These are phyloP conservation scores for Podila horticola DNA, from an alignment of 192 early-diverging fungal species.

Conservation along the genomic window DNA sequence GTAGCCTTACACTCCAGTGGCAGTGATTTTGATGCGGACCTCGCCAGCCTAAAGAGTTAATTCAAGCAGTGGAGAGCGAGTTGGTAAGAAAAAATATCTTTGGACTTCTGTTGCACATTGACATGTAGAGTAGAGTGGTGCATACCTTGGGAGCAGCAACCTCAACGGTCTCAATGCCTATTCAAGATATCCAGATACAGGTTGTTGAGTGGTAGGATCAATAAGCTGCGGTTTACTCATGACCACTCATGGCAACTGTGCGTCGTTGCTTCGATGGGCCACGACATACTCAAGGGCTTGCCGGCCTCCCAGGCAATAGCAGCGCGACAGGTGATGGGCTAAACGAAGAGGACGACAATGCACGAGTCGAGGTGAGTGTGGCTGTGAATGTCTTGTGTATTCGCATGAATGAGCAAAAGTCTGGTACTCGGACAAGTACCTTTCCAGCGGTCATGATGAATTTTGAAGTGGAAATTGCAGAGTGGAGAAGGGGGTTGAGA, in stretches of 20 bases:
- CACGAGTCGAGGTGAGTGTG: not conserved
- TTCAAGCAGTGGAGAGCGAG: not conserved
- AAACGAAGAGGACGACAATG: not conserved
- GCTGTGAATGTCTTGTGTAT: not conserved
- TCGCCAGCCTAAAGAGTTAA: conserved; percentile 69
- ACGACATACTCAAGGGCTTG: conserved; percentile 87
- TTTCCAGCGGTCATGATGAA: conserved; percentile 49
- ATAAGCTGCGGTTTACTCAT: not conserved
- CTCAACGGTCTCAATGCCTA: conserved; percentile 93
- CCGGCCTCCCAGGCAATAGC: conserved; percentile 95
- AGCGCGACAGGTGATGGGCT: conserved; percentile 85
- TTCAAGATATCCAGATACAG: not conserved
- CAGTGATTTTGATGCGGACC: conserved; percentile 91
- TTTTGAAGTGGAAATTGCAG: not conserved
- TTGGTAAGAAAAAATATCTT: not conserved
- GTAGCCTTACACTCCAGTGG: conserved; percentile 81
- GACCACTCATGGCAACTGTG: too few species aligned
- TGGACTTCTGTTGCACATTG: too few species aligned
- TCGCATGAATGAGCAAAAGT: not conserved
- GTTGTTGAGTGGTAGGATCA: not conserved
- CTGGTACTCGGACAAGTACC: conserved; percentile 4
- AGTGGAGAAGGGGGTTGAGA: not conserved
- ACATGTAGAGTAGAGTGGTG: too few species aligned
- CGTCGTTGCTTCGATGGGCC: not conserved
- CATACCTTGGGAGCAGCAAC: conserved; percentile 87